Evolutionary conservation across 768 basidiomycete species (phyloP), one percentile per base, ranked within the genome.

Genomic region (Strobilomyces dryophilus): DNA sequence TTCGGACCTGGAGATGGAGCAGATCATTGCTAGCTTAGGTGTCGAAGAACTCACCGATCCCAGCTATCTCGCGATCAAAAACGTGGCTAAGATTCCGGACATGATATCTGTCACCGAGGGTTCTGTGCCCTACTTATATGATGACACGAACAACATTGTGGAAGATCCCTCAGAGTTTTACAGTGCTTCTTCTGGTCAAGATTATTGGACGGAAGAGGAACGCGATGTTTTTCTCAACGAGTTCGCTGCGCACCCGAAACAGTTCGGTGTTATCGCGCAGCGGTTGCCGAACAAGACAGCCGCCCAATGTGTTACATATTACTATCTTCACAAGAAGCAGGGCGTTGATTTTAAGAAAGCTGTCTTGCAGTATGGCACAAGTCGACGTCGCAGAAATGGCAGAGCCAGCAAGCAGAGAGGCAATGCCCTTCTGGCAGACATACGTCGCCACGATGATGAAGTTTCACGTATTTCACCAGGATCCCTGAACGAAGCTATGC

Each of bases 1-100:
- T 5, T 93, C 94, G 17, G 95, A 98, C 70, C 79, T 95, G 52
- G 95, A 98, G 74, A 94, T 97, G 84, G 91, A 97, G 63, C 92
- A 94, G 71, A 93, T 98, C 65, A 89, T 98, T 52, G 92, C 92
- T n/a, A 91, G 87, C 63, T 74, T 97, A 37, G 93, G 92, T 24
- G 89, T 87, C 60, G 92, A 95, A 57, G 94, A 95, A 54, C 83
- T 91, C 29, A 90, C 87, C n/a, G 94, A 98, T 69, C 92, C 95
- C 0, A 88, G 82, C 57, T 82, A 89, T 56, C 83, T 97, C n/a
- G 89, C 92, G 5, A 74, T 84, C 50, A 79, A 82, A 56, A 97
- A 97, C 57, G 79, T 92, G 32, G 95, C 95, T 17, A 80, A 73
- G 46, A 87, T 97, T 32, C 95, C 95, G 1, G 93, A 98, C 66